phyloP scores from a whole-genome alignment of 1,284 basidiomycete genomes.

The Cystobasidium sp. region DNA sequence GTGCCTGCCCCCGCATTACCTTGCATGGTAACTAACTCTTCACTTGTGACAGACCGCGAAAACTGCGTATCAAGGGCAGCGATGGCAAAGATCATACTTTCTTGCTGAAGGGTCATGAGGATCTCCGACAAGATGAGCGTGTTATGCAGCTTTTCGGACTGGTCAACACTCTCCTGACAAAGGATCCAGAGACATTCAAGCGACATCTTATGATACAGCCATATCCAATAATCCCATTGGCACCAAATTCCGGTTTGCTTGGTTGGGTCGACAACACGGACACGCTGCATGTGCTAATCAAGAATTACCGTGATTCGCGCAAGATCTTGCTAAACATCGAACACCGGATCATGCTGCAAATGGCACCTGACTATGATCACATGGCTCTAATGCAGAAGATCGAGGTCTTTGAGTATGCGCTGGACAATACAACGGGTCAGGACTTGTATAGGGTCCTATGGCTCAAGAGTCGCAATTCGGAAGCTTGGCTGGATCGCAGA shows the following conservation, averaged over 20 bases:
- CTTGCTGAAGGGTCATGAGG: conserved; percentile 95
- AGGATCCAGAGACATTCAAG: conserved; percentile 95
- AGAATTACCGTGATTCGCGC: conserved; percentile 89
- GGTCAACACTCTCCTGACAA: conserved; percentile 90
- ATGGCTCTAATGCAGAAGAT: conserved; percentile 95
- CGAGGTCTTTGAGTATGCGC: conserved; percentile 98
- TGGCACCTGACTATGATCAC: conserved; percentile 93
- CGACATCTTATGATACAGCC: conserved; percentile 91
- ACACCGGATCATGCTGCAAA: conserved; percentile 96
- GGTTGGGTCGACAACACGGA: conserved; percentile 98
- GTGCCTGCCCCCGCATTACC: neutral
- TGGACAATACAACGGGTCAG: conserved; percentile 98
- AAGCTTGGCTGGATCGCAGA: conserved; percentile 96
- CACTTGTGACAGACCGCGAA: conserved; percentile 67
- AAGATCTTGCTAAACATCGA: conserved; percentile 98
- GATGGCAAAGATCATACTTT: conserved; percentile 96
- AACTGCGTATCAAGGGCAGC: conserved; percentile 83
- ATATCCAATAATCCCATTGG: conserved; percentile 91
- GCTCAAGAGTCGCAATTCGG: conserved; percentile 92
- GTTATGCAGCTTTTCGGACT: conserved; percentile 99
- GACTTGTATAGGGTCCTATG: conserved; percentile 98
- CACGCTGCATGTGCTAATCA: conserved; percentile 96
- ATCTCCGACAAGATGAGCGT: conserved; percentile 96
- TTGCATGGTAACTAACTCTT: neutral
- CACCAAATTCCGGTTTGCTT: conserved; percentile 91